A percentile compares a stretch with the other conserved stretches of the same genome.
phyloP scores from a whole-genome alignment of 768 basidiomycete genomes.

The Albatrellus ellisii region DNA sequence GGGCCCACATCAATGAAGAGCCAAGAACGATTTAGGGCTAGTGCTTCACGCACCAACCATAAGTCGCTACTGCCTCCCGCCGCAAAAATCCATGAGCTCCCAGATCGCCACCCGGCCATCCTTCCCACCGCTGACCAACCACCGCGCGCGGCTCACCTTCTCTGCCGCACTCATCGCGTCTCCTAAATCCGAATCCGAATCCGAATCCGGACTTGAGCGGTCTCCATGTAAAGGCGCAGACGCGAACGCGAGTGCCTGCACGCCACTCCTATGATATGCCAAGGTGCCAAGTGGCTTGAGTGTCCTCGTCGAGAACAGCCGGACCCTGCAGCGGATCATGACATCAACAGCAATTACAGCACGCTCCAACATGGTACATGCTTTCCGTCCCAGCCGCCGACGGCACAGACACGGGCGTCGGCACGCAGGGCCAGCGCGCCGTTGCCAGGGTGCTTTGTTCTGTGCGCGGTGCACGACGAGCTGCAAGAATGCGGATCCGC shows the following conservation, averaged over 20 bases:
- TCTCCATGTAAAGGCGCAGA: neutral
- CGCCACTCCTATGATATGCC: slow-evolving; percentile 65
- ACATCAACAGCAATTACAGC: neutral
- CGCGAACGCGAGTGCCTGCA: slow-evolving; percentile 69
- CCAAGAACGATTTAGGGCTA: neutral
- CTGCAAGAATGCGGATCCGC: slow-evolving; percentile 6
- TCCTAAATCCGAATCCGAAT: neutral
- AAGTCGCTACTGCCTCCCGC: neutral
- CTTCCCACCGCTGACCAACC: slow-evolving; percentile 13
- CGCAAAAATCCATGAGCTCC: slow-evolving; percentile 12
- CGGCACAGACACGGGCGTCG: slow-evolving; percentile 69
- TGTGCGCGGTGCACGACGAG: slow-evolving; percentile 24
- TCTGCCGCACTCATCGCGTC: slow-evolving; percentile 9
- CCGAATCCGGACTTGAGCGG: neutral
- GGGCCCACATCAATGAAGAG: too few relatives aligned
- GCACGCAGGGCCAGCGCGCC: slow-evolving; percentile 59
- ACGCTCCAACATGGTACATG: slow-evolving; percentile 24
- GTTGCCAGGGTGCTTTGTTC: slow-evolving; percentile 75
- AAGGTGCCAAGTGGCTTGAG: slow-evolving; percentile 80
- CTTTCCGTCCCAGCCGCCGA: slow-evolving; percentile 94
- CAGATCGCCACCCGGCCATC: slow-evolving; percentile 12
- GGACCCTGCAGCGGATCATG: slow-evolving; percentile 41
- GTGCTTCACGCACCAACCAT: neutral
- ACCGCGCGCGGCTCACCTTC: slow-evolving; percentile 8
- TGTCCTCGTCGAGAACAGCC: slow-evolving; percentile 69